Conservation (phyloP, 345 rosid species). For the Durio zibethinus region DNA sequence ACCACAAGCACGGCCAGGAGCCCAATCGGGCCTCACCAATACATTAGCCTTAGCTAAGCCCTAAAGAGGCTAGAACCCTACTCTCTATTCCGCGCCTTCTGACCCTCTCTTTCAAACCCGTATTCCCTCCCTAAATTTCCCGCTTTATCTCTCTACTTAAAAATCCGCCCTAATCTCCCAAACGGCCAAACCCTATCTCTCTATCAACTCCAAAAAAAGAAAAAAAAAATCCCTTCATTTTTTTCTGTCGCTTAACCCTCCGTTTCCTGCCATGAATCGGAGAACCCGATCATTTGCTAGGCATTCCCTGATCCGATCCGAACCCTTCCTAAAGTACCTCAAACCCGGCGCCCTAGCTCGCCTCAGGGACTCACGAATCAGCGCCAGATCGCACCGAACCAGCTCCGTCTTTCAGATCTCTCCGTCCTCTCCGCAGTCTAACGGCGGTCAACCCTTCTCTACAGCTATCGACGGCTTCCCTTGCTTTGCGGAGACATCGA, state of each 20-base stretch:
- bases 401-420: slow-evolving; percentile 24
- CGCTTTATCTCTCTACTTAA: neutral
- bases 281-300: slow-evolving; percentile 17
- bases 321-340: slow-evolving; percentile 39
- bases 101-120: neutral
- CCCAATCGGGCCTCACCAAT: neutral
- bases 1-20: neutral
- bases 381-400: slow-evolving; percentile 39
- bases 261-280: slow-evolving; percentile 24
- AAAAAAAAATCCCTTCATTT: neutral
- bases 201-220: neutral
- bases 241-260: neutral
- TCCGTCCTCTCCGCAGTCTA: slow-evolving; percentile 12
- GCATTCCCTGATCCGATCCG: slow-evolving; percentile 14
- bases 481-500: slow-evolving; percentile 25
- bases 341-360: slow-evolving; percentile 56
- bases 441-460: neutral
- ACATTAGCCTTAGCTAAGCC: neutral
- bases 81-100: neutral
- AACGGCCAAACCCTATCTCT: slow-evolving; percentile 17
- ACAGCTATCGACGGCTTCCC: slow-evolving; percentile 19
- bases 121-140: neutral
- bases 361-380: slow-evolving; percentile 47
- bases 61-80: neutral
- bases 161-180: neutral